Base-by-base conservation (phyloP, 2,329 filamentous ascomycete species). In the Dissoconium aciculare region DNA sequence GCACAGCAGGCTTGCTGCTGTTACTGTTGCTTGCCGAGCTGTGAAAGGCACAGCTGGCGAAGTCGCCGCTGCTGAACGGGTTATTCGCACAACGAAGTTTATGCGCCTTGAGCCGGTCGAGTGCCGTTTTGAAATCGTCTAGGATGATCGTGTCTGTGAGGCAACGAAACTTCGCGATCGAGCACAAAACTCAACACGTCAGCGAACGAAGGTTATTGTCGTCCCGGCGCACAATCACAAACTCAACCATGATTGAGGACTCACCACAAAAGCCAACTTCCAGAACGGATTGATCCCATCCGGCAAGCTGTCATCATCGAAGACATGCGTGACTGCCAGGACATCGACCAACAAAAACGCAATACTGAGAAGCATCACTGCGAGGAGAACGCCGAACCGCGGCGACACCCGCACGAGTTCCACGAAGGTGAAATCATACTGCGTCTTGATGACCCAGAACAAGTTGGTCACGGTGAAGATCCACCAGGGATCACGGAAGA, bases 401-500 rank as follows among this genome's bases (percentile, higher is more conserved):
- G 73, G 73, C 2, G 69, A 74, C 5, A 73, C 64, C 4, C 60
- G 57, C 30, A 76, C 56, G 13, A 78, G 63, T 35, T 76, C 69
- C 26, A 60, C 44, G 17, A 41, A 51, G 2, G 61, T 60, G 38
- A 77, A 67, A 27, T 70, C 65, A 50, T 78, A 78, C 26, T 69
- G 63, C 15, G 58, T 62, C 35, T 69, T 71, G 47, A 77, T 74
- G 27, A 71, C 71, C 57, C 64, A 74, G 47, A 76, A 67, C 3
- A 78, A 56, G 13, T 60, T 68, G 36, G 63, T 42, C 2, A 64
- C 67, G 0, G 71, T 74, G 40, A 73, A 71, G 11, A 78, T 64
- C 73, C 73, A 78, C 73, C 73, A 78, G 0, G 73, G 73, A 39
- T 78, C 73, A 6, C 71, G 62, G 43, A 69, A 72, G 1, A 75